Conservation (phyloP, 164 flowering plant species). For the Brasenia schreberi region DNA sequence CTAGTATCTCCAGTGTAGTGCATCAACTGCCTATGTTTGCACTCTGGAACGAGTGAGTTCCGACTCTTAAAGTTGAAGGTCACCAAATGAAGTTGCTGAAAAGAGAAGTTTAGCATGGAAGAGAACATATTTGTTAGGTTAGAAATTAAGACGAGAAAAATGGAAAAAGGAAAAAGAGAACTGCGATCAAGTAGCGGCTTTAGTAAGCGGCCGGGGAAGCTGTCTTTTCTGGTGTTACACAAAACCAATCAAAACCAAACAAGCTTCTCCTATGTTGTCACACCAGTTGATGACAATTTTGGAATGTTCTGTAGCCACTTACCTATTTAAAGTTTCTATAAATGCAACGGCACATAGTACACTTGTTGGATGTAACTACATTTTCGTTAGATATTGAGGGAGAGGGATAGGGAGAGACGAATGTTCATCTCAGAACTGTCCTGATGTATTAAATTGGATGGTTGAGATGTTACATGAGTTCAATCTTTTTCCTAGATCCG, state of each 20-base stretch:
- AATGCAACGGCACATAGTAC: not conserved
- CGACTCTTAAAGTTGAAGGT: not conserved
- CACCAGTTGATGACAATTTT: not conserved
- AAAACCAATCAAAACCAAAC: too few species aligned
- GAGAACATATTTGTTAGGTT: not conserved
- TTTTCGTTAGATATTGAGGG: not conserved
- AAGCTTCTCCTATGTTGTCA: too few species aligned
- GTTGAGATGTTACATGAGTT: too few species aligned
- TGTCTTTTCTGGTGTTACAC: too few species aligned
- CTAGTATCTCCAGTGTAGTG: conserved; percentile 11
- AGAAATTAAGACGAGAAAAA: not conserved
- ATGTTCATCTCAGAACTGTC: not conserved
- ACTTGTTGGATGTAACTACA: not conserved
- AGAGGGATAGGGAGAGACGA: too few species aligned
- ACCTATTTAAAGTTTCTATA: not conserved
- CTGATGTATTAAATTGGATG: too few species aligned
- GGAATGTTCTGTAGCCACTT: not conserved
- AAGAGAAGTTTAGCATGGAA: too few species aligned
- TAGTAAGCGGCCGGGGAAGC: too few species aligned
- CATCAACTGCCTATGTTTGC: conserved; percentile 47
- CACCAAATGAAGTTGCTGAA: not conserved
- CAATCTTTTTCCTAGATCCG: too few species aligned
- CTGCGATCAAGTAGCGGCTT: too few species aligned
- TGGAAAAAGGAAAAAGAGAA: not conserved
- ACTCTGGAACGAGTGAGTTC: conserved; percentile 11